phyloP scores from a whole-genome alignment of 345 rosid species.

The Eucalyptus pauciflora region DNA sequence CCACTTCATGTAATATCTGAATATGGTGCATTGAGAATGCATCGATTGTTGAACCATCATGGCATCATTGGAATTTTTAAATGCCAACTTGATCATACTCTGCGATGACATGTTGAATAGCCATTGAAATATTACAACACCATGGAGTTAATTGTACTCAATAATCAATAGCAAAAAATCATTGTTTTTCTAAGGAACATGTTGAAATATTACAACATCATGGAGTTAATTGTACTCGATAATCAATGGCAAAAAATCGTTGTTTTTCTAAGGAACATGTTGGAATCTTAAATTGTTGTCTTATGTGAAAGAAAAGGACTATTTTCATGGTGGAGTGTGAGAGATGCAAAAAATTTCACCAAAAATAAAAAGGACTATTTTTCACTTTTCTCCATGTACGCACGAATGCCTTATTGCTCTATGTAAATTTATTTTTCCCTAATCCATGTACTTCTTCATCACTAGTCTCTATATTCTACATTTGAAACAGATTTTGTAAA shows the following conservation, averaged over 20 bases:
- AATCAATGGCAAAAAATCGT: no score
- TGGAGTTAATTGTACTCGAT: neutral
- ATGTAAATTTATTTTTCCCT: neutral
- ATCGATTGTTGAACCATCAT: neutral
- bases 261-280: no score
- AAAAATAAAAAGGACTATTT: no score
- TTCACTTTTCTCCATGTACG: no score
- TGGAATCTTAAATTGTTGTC: no score
- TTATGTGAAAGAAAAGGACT: no score
- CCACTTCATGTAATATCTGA: neutral
- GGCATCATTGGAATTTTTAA: neutral
- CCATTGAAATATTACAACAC: neutral
- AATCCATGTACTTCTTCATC: neutral
- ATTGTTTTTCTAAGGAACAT: no score
- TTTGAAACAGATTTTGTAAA: neutral
- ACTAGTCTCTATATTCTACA: neutral
- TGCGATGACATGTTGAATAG: neutral
- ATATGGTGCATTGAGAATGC: neutral
- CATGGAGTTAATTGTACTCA: no score
- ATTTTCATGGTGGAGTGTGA: no score
- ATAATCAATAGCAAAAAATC: no score
- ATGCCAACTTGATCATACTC: neutral
- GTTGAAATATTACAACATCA: no score
- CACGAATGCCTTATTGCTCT: neutral
- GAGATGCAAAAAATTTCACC: no score